Evolutionary conservation across 75 land plant species (phyloP), one percentile per base, ranked within the genome.

Genomic region (Cunninghamia lanceolata): DNA sequence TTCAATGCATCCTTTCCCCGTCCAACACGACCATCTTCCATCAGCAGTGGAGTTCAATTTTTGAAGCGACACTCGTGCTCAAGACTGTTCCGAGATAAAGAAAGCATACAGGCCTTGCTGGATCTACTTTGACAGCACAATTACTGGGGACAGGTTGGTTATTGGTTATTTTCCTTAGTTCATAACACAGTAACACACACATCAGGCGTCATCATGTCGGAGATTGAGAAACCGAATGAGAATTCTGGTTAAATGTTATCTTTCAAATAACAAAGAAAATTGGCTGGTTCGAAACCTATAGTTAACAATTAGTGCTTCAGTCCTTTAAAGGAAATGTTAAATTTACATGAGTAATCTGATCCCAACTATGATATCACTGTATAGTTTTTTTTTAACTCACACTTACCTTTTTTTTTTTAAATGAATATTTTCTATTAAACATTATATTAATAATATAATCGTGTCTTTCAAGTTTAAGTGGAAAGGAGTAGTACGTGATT

Each of bases 41-140:
- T 93, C 53, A 93, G 95, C 16, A 93, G 92, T 87, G 95, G 94
- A 28, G 95, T 95, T 46, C 93, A 98, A 45, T 98, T 96, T 83
- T 93, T 95, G 45, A 98, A 96, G 76, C 90, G 98, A 56, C 99
- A 98, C 76, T 91, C 96, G 25, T 98, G 97, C 34, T 98, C 99
- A 13, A 86, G 88, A 40, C 87, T 94, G 46, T 93, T 94, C 66
- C 94, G 89, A 28, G 86, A 91, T 78, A 85, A 77, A 73, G 95
- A 91, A 43, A 91, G 92, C 81, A 87, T 94, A 89, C 92, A 93
- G 85, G 94, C 95, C 3, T 81, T 93, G 79, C 89, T 94, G 66
- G 86, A 96, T 84, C 96, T 98, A 87, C 94, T 95, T 50, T 89
- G 92, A 84, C 89, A 89, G 28, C 99, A 96, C 89, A 93, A 85